These are phyloP conservation scores for Castanea crenata DNA, from an alignment of 306 rosid species.

Conservation along the genomic window DNA sequence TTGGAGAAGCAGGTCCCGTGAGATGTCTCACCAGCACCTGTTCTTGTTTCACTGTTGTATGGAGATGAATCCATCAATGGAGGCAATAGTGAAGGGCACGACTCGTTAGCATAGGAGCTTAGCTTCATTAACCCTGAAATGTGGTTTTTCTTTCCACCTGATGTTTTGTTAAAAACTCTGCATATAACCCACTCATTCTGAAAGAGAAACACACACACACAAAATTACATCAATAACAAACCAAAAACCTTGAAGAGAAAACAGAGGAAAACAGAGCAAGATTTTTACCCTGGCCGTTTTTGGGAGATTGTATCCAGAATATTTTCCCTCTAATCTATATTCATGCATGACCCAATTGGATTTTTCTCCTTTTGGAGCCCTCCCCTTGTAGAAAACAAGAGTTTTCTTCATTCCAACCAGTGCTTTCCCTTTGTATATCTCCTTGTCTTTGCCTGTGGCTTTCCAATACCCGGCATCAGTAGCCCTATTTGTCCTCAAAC, in stretches of 20 bases:
- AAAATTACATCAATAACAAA: neutral
- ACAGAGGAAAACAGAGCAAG: neutral
- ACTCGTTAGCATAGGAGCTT: slow-evolving; percentile 27
- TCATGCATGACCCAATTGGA: slow-evolving; percentile 96
- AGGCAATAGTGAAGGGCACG: slow-evolving; percentile 34
- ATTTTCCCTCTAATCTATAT: slow-evolving; percentile 58
- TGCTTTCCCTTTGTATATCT: slow-evolving; percentile 44
- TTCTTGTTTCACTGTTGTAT: slow-evolving; percentile 39
- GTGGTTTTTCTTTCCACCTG: slow-evolving; percentile 43
- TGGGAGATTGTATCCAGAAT: slow-evolving; percentile 32
- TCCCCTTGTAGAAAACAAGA: slow-evolving; percentile 81
- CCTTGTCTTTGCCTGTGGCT: slow-evolving; percentile 92
- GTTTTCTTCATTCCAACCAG: slow-evolving; percentile 94
- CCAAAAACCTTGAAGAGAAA: neutral
- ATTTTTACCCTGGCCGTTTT: slow-evolving; percentile 47
- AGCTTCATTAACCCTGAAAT: slow-evolving; percentile 38
- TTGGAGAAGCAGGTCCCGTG: slow-evolving; percentile 73
- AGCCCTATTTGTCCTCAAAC: slow-evolving; percentile 82
- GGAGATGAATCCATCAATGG: slow-evolving; percentile 68
- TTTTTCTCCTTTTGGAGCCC: slow-evolving; percentile 76
- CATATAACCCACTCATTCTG: slow-evolving; percentile 92
- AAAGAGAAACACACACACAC: slow-evolving; percentile 9
- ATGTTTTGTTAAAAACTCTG: slow-evolving; percentile 59
- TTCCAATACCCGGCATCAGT: slow-evolving; percentile 90
- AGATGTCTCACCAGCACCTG: slow-evolving; percentile 32